Evolutionary conservation across 2,329 filamentous ascomycete species (phyloP).

Genomic region (Claviceps pusilla): DNA sequence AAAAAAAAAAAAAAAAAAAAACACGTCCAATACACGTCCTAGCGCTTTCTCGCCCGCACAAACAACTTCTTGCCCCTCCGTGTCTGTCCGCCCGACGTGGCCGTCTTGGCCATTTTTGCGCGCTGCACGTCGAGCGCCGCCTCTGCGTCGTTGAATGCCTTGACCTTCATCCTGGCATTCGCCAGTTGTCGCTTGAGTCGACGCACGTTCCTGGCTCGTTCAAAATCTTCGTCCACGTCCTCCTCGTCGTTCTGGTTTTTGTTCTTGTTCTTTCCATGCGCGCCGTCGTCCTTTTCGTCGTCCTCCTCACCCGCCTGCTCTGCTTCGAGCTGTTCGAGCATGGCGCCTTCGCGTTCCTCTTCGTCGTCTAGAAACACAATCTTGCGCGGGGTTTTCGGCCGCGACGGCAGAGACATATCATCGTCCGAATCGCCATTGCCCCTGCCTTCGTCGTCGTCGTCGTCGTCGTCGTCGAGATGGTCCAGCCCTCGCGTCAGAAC

Average conservation of each 20-base stretch:
- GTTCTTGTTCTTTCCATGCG: constrained; percentile 6
- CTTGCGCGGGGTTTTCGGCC: constrained; percentile 26
- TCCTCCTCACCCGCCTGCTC: constrained; percentile 17
- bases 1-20: neutral
- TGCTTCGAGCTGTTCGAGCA: constrained; percentile 16
- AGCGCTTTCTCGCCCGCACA: constrained; percentile 47
- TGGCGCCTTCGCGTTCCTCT: constrained; percentile 19
- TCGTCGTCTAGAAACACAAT: constrained; percentile 36
- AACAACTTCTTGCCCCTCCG: constrained; percentile 48
- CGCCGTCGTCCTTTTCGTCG: constrained; percentile 4
- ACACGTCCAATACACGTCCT: constrained; percentile 7
- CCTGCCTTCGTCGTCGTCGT: constrained; percentile 14
- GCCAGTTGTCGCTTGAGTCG: constrained; percentile 35
- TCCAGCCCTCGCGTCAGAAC: constrained; percentile 28
- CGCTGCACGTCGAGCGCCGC: constrained; percentile 41
- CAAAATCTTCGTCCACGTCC: constrained; percentile 20
- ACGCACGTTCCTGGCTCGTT: constrained; percentile 27
- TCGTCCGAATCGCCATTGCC: constrained; percentile 16
- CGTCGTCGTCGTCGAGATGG: constrained; percentile 20
- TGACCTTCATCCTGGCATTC: constrained; percentile 37
- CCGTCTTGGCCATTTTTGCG: constrained; percentile 50
- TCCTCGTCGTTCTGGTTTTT: constrained; percentile 5
- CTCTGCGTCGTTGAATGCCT: constrained; percentile 40
- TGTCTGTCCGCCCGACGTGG: constrained; percentile 43
- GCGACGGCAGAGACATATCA: constrained; percentile 15